phyloP scores from a whole-genome alignment of 208 protist genomes.

The Trichomonas vaginalis region DNA sequence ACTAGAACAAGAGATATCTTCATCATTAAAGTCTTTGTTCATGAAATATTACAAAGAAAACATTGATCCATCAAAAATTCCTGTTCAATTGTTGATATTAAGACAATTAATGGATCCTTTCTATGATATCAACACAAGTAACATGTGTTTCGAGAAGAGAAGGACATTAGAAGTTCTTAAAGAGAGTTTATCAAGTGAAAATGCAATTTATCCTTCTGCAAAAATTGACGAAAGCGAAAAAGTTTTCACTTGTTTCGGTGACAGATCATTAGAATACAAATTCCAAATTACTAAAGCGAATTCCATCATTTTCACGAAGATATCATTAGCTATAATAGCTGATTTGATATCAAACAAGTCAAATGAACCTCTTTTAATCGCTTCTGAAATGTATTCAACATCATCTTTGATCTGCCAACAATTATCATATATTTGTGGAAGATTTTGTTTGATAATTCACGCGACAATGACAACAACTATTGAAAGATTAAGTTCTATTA shows the following conservation, averaged over 20 bases:
- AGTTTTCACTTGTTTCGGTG: neutral
- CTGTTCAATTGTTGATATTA: neutral
- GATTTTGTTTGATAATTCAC: neutral
- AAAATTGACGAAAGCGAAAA: neutral
- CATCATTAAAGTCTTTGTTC: neutral
- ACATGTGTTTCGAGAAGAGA: neutral
- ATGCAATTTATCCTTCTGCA: neutral
- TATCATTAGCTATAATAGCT: neutral
- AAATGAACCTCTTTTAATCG: neutral
- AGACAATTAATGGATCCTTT: neutral
- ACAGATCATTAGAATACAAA: neutral
- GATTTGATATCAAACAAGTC: neutral
- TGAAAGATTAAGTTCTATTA: neutral
- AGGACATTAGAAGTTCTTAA: neutral
- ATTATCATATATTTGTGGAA: neutral
- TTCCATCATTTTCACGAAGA: neutral
- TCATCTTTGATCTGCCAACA: neutral
- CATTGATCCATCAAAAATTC: neutral
- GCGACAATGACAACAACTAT: neutral
- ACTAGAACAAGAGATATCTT: neutral
- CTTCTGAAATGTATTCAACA: neutral
- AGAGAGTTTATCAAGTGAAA: neutral
- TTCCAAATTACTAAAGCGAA: neutral
- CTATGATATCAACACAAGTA: neutral
- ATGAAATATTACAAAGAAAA: neutral